Base-by-base conservation (phyloP, 495 filamentous ascomycete species). In the Neurospora sp. region DNA sequence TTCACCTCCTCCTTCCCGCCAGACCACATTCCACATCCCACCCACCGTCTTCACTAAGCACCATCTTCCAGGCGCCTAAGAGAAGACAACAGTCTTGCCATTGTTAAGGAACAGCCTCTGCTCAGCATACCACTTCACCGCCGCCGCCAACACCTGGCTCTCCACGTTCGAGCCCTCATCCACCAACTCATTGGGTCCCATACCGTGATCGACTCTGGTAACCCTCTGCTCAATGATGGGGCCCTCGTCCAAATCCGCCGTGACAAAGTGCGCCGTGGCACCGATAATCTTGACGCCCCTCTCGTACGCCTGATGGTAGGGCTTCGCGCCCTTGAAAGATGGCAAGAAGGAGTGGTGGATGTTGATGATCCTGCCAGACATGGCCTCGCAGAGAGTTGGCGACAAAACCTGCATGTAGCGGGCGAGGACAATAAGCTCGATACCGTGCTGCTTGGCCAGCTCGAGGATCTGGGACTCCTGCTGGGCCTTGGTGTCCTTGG, bases 401-500 rank as follows among this genome's bases (percentile, higher is more conserved):
- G 87, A 90, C 7, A 93, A 84, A n/a, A 93, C 90, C 82, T 93
- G 91, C 91, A 93, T 93, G 82, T 93, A 93, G 70, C 91, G 89
- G n/a, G 91, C 91, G 71, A 93, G 79, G 8, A 93, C 91, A 42
- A 93, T 88, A 37, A 93, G 83, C 76, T 93, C 91, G 78, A 93
- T 85, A 69, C 87, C 82, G 77, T 92, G 81, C 80, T 89, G 79
- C 73, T 82, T 78, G 74, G 91, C 86, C 31, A 93, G 85, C 39
- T 91, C 88, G 13, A 93, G 82, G 73, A 93, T 86, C 75, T 86
- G 83, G 17, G 77, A 78, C 80, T 93, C 91, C 81, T 93, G 91
- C 77, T 88, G 83, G 3, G 85, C 77, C 83, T 93, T 93, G 74
- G 90, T 93, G 36, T 88, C 90, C 71, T 85, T 84, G 28, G 84